Evolutionary conservation across 306 rosid genomes (phyloP).

Genomic region (Ammopiptanthus mongolicus): DNA sequence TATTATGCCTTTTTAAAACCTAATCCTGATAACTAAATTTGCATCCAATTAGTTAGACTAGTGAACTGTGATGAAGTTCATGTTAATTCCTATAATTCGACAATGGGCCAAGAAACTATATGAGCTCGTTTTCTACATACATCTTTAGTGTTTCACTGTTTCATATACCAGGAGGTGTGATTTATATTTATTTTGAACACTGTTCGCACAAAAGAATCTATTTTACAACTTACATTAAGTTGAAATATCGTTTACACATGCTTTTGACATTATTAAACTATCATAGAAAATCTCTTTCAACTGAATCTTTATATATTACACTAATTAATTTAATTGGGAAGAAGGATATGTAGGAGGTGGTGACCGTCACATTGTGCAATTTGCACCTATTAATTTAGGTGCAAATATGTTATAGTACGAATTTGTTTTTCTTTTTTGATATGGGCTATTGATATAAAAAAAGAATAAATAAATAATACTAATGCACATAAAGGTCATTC

Average conservation of each 20-base stretch:
- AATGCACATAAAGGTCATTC: background rate
- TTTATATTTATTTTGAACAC: background rate
- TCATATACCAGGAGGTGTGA: background rate
- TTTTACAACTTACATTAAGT: background rate
- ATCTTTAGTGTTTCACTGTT: background rate
- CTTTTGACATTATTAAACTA: background rate
- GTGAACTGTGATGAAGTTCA: background rate
- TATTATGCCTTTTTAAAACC: background rate
- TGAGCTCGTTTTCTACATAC: background rate
- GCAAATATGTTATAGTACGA: background rate
- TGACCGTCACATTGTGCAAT: background rate
- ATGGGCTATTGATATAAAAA: background rate
- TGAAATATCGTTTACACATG: background rate
- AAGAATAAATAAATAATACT: background rate
- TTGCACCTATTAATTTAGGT: background rate
- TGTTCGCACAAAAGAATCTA: background rate
- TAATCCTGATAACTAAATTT: background rate
- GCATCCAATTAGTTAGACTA: background rate
- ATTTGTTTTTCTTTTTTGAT: background rate
- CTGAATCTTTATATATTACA: background rate
- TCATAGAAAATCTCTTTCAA: background rate
- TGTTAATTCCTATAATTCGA: background rate
- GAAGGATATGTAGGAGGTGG: background rate
- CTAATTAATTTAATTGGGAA: background rate
- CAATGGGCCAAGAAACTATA: background rate